Evolutionary conservation across 148 eudicot species (phyloP), one percentile per base, ranked within the genome.

Genomic region (Beta vulgaris): DNA sequence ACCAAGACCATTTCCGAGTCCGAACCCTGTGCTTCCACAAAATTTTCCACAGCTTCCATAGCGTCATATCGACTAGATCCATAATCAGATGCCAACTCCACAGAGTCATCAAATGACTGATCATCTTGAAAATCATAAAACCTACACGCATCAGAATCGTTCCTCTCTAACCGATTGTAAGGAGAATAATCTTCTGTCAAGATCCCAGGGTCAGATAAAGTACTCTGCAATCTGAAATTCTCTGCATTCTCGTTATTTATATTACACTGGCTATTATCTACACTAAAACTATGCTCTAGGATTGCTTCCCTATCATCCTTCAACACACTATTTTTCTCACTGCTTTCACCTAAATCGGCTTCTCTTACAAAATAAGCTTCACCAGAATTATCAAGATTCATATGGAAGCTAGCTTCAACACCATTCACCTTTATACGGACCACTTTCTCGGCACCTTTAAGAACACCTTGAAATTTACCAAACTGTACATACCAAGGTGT

Each of bases 401-500:
- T 95, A 71, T 92, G 91, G 59, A 95, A 95, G 80, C 91, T 71
- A 46, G 99, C 90, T 75, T 92, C 98, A 68, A 84, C 81, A 18
- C 96, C 99, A 78, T 95, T 92, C 49, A 95, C 99, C 57, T 85
- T 86, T 32, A 95, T 89, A 0, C 84, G 78, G n/a, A 95, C 99
- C 31, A 90, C 64, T 68, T 95, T 95, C 73, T 95, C 99, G 0
- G 97, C 86, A 67, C 99, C 96, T 83, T 95, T 95, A 31, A 95
- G 80, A 71, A 95, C 99, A 65, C 99, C 99, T 82, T 92, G 99
- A 84, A 95, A 92, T 73, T 95, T 95, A 69, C 99, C 99, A 72
- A 95, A 95, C 49, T 97, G 88, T 28, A 92, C 99, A 74, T 95
- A 95, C 99, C 99, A 95, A 77, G 99, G 99, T 13, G 98, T 88